phyloP scores from a whole-genome alignment of 2,329 filamentous ascomycete species.

The Talaromyces amestolkiae region DNA sequence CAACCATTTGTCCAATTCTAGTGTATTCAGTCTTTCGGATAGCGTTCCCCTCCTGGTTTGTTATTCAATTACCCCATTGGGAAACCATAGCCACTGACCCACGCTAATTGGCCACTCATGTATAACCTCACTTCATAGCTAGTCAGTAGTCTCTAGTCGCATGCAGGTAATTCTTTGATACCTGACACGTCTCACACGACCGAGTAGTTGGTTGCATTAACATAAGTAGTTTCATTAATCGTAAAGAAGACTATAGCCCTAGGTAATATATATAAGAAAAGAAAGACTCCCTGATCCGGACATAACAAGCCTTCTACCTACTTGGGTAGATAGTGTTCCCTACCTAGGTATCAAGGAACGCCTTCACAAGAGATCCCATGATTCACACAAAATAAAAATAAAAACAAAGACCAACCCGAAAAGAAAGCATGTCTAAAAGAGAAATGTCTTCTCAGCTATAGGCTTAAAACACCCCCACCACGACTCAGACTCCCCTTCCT shows the following conservation, averaged over 20 bases:
- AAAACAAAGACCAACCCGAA: background rate
- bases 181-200: background rate
- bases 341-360: background rate
- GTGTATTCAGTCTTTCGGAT: too few species aligned
- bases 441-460: slow-evolving; percentile 19
- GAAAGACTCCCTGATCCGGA: background rate
- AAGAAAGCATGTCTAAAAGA: slow-evolving; percentile 16
- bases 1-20: too few species aligned
- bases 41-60: too few species aligned
- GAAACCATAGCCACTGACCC: background rate
- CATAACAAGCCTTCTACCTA: background rate
- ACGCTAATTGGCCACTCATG: background rate
- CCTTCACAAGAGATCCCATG: background rate
- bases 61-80: too few species aligned
- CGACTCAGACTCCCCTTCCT: background rate
- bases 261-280: background rate
- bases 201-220: background rate
- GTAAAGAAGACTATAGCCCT: background rate
- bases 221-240: background rate
- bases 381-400: background rate
- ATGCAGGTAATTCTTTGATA: slow-evolving; percentile 2
- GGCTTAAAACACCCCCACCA: slow-evolving; percentile 21
- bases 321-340: background rate
- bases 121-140: background rate
- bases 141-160: background rate